These are phyloP conservation scores for Raphanus sativus DNA, from an alignment of 345 rosid species.

Conservation along the genomic window DNA sequence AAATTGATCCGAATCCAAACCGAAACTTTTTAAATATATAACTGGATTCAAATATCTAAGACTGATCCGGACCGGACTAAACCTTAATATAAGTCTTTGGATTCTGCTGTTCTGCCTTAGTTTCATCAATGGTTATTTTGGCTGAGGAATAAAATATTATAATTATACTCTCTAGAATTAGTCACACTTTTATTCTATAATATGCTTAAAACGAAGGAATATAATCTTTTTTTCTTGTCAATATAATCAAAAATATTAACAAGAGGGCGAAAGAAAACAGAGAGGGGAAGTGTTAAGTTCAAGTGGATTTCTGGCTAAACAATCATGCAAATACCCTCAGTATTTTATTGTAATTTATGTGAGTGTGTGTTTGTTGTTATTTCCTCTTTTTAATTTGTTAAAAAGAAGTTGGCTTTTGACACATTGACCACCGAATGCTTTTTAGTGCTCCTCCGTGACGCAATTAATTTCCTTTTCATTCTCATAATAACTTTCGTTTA, in stretches of 20 bases:
- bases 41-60: no score
- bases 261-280: slow-evolving; percentile 10
- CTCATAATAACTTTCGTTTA: slow-evolving; percentile 8
- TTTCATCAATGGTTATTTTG: no score
- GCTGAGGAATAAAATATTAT: neutral
- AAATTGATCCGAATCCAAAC: no score
- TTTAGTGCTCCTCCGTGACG: slow-evolving; percentile 52
- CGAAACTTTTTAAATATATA: no score
- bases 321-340: slow-evolving; percentile 27
- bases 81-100: no score
- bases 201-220: neutral
- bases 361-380: slow-evolving; percentile 26
- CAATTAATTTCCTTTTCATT: slow-evolving; percentile 41
- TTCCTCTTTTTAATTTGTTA: slow-evolving; percentile 16
- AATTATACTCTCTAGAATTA: neutral
- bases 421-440: slow-evolving; percentile 52
- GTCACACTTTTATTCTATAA: neutral
- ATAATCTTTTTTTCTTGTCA: neutral
- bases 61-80: no score
- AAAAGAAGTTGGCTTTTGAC: slow-evolving; percentile 48
- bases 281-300: slow-evolving; percentile 7
- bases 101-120: no score
- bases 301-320: slow-evolving; percentile 38
- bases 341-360: neutral
- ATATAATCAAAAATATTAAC: neutral